Evolutionary conservation across 2,329 filamentous ascomycete genomes (phyloP).

Genomic region (Teratosphaeria viscida): DNA sequence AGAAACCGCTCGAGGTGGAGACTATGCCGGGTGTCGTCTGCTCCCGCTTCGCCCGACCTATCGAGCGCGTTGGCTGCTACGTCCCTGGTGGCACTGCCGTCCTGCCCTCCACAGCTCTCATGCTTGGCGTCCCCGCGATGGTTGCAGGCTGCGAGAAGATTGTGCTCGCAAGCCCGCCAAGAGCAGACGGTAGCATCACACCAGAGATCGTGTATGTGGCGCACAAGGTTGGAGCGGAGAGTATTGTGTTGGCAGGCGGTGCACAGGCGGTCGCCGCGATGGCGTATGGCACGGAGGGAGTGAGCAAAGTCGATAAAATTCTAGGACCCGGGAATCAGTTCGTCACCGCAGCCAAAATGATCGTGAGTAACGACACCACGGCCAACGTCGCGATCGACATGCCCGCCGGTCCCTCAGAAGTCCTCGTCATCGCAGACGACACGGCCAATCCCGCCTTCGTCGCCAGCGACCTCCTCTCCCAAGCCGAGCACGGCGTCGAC

Average conservation of each 20-base stretch:
- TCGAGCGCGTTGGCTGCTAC: constrained; percentile 93
- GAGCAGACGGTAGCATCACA: constrained; percentile 78
- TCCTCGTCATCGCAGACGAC: constrained; percentile 88
- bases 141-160: constrained; percentile 95
- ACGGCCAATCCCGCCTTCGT: constrained; percentile 87
- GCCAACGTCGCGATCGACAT: constrained; percentile 95
- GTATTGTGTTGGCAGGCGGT: constrained; percentile 89
- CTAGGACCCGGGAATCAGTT: constrained; percentile 96
- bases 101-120: constrained; percentile 91
- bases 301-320: constrained; percentile 98
- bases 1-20: constrained; percentile 73
- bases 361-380: constrained; percentile 92
- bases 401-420: constrained; percentile 93
- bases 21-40: constrained; percentile 97
- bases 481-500: constrained; percentile 94
- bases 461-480: constrained; percentile 84
- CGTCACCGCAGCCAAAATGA: constrained; percentile 97
- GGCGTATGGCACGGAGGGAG: constrained; percentile 91
- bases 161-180: constrained; percentile 82
- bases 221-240: constrained; percentile 91
- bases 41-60: constrained; percentile 82
- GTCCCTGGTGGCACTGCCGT: constrained; percentile 94
- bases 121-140: constrained; percentile 96
- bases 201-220: constrained; percentile 96
- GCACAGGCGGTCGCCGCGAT: constrained; percentile 93